A percentile compares a stretch with the other conserved stretches of the same genome.
phyloP scores from a whole-genome alignment of 2,329 filamentous ascomycete genomes.

The Botrytis squamosa region DNA sequence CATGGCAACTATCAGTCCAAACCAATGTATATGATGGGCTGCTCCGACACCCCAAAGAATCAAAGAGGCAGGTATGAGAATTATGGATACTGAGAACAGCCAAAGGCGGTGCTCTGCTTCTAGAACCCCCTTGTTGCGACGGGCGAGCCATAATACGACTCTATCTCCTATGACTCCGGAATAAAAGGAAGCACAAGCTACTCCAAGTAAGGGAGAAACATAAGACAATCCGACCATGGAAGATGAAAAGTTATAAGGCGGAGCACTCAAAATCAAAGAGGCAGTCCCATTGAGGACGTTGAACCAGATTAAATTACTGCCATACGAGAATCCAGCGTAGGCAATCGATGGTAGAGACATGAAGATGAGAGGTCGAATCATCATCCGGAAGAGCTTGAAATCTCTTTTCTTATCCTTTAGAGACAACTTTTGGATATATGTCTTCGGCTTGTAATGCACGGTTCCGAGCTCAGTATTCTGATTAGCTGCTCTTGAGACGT shows the following conservation, averaged over 20 bases:
- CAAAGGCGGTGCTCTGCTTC: conserved; percentile 40
- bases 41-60: conserved; percentile 54
- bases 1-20: conserved; percentile 50
- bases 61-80: conserved; percentile 46
- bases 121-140: conserved; percentile 43
- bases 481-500: neutral
- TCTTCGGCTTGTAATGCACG: conserved; percentile 29
- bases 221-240: conserved; percentile 40
- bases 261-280: conserved; percentile 37
- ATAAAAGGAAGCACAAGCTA: conserved; percentile 34
- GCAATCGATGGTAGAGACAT: conserved; percentile 40
- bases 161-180: conserved; percentile 37
- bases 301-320: conserved; percentile 41
- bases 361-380: conserved; percentile 36
- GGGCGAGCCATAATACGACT: conserved; percentile 41
- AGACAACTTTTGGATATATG: conserved; percentile 34
- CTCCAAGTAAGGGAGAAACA: conserved; percentile 37
- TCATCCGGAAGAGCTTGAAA: conserved; percentile 38
- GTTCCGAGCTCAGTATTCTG: conserved; percentile 3
- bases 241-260: conserved; percentile 41
- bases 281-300: conserved; percentile 41
- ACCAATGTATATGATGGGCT: conserved; percentile 46
- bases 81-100: conserved; percentile 39
- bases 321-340: conserved; percentile 41
- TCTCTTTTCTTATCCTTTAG: conserved; percentile 32